Conservation (phyloP, 78 protist genomes). For the Ministeria vibrans region DNA sequence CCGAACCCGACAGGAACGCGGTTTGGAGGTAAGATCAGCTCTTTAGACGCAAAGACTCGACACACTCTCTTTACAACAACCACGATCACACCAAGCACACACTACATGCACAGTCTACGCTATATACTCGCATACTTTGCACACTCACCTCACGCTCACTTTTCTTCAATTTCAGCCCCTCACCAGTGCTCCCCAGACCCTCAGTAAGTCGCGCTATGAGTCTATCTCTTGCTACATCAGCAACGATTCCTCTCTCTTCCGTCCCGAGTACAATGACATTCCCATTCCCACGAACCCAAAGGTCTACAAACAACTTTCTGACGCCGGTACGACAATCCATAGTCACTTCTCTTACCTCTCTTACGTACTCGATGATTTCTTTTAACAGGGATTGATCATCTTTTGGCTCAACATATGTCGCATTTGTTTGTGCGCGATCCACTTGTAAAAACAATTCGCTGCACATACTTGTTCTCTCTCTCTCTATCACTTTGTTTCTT, state of each 20-base stretch:
- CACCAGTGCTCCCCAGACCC: slow-evolving; percentile 6
- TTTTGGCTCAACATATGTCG: slow-evolving; percentile 78
- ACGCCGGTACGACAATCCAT: slow-evolving; percentile 22
- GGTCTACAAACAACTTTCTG: slow-evolving; percentile 32
- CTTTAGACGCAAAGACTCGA: neutral
- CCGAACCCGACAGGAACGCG: slow-evolving; percentile 72
- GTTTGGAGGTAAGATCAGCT: neutral
- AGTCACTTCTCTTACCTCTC: neutral
- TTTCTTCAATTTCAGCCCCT: slow-evolving; percentile 20
- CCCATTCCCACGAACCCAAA: slow-evolving; percentile 35
- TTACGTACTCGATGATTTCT: neutral
- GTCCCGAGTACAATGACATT: slow-evolving; percentile 59
- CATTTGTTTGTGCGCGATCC: slow-evolving; percentile 94
- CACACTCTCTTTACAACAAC: neutral
- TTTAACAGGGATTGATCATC: slow-evolving; percentile 46
- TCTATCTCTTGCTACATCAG: slow-evolving; percentile 59
- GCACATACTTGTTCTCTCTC: neutral
- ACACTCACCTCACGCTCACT: neutral
- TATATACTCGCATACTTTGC: neutral
- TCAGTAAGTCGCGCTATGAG: slow-evolving; percentile 78
- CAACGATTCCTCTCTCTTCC: neutral
- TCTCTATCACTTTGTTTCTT: neutral
- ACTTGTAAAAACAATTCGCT: too few relatives aligned
- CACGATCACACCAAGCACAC: neutral
- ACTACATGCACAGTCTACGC: neutral